These are phyloP conservation scores for Multifurca ochricompacta DNA, from an alignment of 768 basidiomycete species.

Conservation along the genomic window DNA sequence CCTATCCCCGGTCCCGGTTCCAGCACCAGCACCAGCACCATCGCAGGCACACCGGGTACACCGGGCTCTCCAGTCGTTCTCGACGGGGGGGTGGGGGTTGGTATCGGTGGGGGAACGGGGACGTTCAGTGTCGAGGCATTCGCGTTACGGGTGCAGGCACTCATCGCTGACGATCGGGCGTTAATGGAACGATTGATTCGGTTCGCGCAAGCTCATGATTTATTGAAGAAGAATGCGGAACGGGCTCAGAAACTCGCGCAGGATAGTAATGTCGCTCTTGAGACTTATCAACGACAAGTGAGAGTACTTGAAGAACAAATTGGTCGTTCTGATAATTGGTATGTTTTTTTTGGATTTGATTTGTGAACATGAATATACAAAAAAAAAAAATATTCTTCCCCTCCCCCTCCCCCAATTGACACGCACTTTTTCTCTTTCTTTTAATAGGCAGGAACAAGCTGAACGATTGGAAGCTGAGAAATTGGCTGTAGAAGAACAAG, in stretches of 20 bases:
- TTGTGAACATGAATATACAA: too few relatives aligned
- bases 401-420: background rate
- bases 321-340: constrained; percentile 39
- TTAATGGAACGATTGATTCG: constrained; percentile 78
- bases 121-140: constrained; percentile 73
- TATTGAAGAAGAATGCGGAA: constrained; percentile 89
- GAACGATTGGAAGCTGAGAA: constrained; percentile 58
- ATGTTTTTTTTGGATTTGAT: constrained; percentile 46
- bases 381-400: too few relatives aligned
- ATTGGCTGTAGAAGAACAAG: constrained; percentile 56
- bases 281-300: constrained; percentile 89
- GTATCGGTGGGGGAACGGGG: constrained; percentile 23
- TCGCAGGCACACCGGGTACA: constrained; percentile 21
- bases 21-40: background rate
- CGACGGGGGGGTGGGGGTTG: constrained; percentile 12
- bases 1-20: background rate
- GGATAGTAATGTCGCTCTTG: constrained; percentile 69
- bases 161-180: constrained; percentile 75
- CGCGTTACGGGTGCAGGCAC: constrained; percentile 64
- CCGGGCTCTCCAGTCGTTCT: constrained; percentile 11
- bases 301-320: constrained; percentile 72
- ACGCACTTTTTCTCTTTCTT: background rate
- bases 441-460: constrained; percentile 56
- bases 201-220: constrained; percentile 82
- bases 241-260: constrained; percentile 85